Evolutionary conservation across 1,139 yeast species (phyloP), one percentile per base, ranked within the genome.

Genomic region (Yamadazyma atmosphaerica): DNA sequence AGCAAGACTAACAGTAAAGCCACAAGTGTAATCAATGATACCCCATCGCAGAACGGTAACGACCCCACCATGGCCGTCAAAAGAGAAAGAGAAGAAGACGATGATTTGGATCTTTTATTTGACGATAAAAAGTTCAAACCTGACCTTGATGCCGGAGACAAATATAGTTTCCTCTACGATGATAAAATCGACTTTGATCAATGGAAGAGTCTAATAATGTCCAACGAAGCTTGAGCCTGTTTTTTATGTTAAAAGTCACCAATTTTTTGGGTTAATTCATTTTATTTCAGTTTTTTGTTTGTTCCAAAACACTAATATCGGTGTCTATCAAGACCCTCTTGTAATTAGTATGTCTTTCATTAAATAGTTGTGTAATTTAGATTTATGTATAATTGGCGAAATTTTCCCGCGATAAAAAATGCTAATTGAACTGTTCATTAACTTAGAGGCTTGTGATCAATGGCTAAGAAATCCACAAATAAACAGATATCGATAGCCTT

Each of bases 401-500:
- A n/a, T 25, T n/a, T 8, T 8, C 15, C 13, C 17, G 19, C 26
- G 26, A 23, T 23, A n/a, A n/a, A n/a, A n/a, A n/a, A n/a, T n/a
- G n/a, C n/a, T n/a, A n/a, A n/a, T n/a, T n/a, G n/a, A n/a, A n/a
- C n/a, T n/a, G n/a, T n/a, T n/a, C n/a, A n/a, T n/a, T n/a, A n/a
- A n/a, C n/a, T n/a, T n/a, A n/a, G n/a, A n/a, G n/a, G n/a, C n/a
- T n/a, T n/a, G n/a, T n/a, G n/a, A n/a, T n/a, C n/a, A n/a, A 26
- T 28, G 31, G 13, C 31, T 7, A 28, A 28, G 19, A 28, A 16
- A 5, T 28, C 31, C 13, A 13, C 10, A 3, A 28, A 16, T 9
- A 28, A 28, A 16, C 25, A n/a, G 47, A 58, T 82, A 9, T 74
- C 85, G 1, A 92, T 88, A 26, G 95, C 95, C 0, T 90, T 90